phyloP scores from a whole-genome alignment of 495 filamentous ascomycete genomes.

The Hypoxylon subgilvum region DNA sequence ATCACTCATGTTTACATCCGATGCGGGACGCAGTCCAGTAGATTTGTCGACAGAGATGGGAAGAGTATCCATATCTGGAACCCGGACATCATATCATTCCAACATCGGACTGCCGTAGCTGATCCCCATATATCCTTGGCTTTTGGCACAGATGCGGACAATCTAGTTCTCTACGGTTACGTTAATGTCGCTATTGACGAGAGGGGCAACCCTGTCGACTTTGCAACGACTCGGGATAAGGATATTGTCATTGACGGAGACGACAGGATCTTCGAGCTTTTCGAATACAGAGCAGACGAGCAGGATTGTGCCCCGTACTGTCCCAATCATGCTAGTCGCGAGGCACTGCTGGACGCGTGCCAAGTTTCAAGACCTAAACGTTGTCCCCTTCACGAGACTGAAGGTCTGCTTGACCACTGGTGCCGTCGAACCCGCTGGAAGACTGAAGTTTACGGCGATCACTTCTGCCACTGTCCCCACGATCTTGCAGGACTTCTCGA shows the following conservation, averaged over 20 bases:
- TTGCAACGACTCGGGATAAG: neutral
- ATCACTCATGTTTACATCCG: conserved; percentile 33
- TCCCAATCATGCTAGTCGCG: neutral
- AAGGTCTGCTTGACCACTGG: conserved; percentile 15
- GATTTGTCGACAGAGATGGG: conserved; percentile 24
- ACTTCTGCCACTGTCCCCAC: conserved; percentile 21
- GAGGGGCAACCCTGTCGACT: conserved; percentile 3
- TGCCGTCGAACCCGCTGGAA: conserved; percentile 17
- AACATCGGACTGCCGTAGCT: neutral
- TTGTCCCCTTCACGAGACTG: conserved; percentile 13
- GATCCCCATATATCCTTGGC: conserved; percentile 23
- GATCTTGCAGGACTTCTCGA: conserved; percentile 1
- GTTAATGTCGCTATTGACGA: conserved; percentile 13
- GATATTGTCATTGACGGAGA: conserved; percentile 14
- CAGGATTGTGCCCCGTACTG: conserved; percentile 26
- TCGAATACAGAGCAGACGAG: conserved; percentile 9
- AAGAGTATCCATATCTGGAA: conserved; percentile 22
- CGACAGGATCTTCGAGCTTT: conserved; percentile 25
- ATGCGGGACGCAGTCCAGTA: conserved; percentile 10
- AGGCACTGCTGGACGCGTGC: conserved; percentile 5
- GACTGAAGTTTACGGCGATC: conserved; percentile 14
- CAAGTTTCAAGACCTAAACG: neutral
- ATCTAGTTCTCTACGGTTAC: conserved; percentile 23
- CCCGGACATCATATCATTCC: conserved; percentile 5
- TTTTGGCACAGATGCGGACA: conserved; percentile 18